These are phyloP conservation scores for Pleomassaria siparia DNA, from an alignment of 2,329 filamentous ascomycete genomes.

Conservation along the genomic window DNA sequence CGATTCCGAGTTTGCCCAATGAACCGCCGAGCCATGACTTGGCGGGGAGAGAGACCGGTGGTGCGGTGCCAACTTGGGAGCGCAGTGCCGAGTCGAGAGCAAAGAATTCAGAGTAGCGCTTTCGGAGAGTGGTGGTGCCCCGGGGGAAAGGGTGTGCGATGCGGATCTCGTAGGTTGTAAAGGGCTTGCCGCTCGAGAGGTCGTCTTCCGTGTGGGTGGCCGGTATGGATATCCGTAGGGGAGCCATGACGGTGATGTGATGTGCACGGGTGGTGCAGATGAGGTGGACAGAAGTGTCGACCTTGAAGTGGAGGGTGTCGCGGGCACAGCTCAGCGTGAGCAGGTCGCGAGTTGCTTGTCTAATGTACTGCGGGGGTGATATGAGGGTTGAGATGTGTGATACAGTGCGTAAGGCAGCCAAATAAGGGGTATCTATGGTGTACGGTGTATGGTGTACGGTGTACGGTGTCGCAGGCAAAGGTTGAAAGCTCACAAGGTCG, in stretches of 20 bases:
- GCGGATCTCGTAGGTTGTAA: slow-evolving; percentile 77
- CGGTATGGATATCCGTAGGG: slow-evolving; percentile 51
- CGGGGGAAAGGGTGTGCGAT: slow-evolving; percentile 76
- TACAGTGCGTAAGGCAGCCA: not conserved
- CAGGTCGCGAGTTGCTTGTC: not conserved
- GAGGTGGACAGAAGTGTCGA: not conserved
- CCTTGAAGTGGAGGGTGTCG: not conserved
- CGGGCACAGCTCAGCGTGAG: not conserved
- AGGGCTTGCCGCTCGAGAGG: slow-evolving; percentile 60
- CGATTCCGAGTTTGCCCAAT: slow-evolving; percentile 31
- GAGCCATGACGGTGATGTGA: slow-evolving; percentile 40
- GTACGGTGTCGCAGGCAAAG: no score
- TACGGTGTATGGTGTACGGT: no score
- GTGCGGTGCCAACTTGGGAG: slow-evolving; percentile 61
- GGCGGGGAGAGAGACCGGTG: slow-evolving; percentile 67
- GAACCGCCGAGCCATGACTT: slow-evolving; percentile 74
- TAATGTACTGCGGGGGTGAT: not conserved
- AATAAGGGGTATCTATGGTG: not conserved
- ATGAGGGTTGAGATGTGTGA: not conserved
- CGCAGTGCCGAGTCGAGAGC: slow-evolving; percentile 65
- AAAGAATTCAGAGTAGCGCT: slow-evolving; percentile 80
- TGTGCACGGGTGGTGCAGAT: not conserved
- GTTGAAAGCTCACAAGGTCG: not conserved
- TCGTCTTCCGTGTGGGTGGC: slow-evolving; percentile 53
- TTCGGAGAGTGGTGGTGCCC: slow-evolving; percentile 72